Evolutionary conservation across 1,284 basidiomycete species (phyloP), one percentile per base, ranked within the genome.

Genomic region (Sparassis latifolia): DNA sequence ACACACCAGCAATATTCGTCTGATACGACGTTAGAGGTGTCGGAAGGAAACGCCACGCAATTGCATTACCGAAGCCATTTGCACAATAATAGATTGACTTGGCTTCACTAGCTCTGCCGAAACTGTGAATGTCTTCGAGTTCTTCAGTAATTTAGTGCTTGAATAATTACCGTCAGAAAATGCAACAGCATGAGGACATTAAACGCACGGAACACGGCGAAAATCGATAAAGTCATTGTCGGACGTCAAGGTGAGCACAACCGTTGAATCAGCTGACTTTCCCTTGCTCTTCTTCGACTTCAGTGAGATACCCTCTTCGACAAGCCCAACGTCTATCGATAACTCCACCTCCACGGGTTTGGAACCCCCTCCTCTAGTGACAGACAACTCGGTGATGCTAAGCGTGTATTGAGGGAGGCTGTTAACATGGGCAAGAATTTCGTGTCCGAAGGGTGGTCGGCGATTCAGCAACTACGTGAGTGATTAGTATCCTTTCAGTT

Each of bases 181-280:
- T 39, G 38, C 27, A 30, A 37, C 28, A 45, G 46, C 29, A 5
- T 28, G 37, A 33, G 47, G 33, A 29, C 45, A 46, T 29, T 43
- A 6, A 3, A 69, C 82, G 61, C 58, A 89, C 88, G 77, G 72
- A 46, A 86, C 86, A 33, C 86, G 77, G 41, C 88, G 82, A 60
- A 86, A 90, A 62, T 92, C 88, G 51, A 91, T 63, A 49, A 86
- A 79, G 33, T 79, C 74, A 59, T 79, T 63, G 60, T 89, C 86
- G 2, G 87, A 89, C 0, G 84, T 89, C 35, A 86, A 50, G 3
- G 84, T 83, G 44, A 90, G 64, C n/a, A 92, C 72, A 27, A 75
- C 72, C 0, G 89, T 88, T 75, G 80, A 81, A 52, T 84, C 79
- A 4, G 68, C 62, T 43, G 66, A 67, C 35, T 70, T 69, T 49